Evolutionary conservation across 2,329 filamentous ascomycete genomes (phyloP), one percentile per base, ranked within the genome.

Genomic region (Penicillium fuscoglaucum): DNA sequence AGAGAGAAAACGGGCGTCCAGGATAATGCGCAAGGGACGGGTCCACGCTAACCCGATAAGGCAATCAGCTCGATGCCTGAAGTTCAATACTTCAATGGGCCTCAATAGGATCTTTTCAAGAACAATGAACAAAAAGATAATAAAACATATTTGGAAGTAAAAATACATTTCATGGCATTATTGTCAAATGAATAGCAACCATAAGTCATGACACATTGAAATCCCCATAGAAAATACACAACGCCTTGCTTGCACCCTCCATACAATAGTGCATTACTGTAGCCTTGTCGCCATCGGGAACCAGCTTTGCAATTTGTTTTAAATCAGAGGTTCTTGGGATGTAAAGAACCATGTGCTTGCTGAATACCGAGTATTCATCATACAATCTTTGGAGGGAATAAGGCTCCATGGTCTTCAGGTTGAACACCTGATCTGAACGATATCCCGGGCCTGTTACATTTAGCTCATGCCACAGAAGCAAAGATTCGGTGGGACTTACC

Each of bases 261-360:
- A 96, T 90, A 71, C 93, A 96, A 72, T 98, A 98, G 78, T 99
- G 95, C 49, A 90, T 85, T 28, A 93, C 87, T 45, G 89, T 85
- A 19, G 91, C 80, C 76, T 89, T 90, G 56, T 79, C 70, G 2
- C 74, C 78, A 6, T 77, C 73, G 3, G 76, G 70, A 2, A 78
- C 76, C 12, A 77, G 76, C 2, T 77, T 81, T 4, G 90, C 90
- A 61, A 96, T 82, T 74, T 96, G 92, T 51, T 87, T 83, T 52
- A 96, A 73, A 72, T 96, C 87, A 61, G 91, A 93, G 1, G 89
- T 95, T 59, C 96, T 83, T 1, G 96, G 95, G 19, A 99, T 80
- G 70, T 90, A 99, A 7, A 99, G 80, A 1, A 90, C 90, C 52
- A 88, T 72, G 58, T 87, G 76, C 35, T 78, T 76, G 0, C 79